phyloP scores from a whole-genome alignment of 1,284 basidiomycete genomes.

The Irpex lacteus region DNA sequence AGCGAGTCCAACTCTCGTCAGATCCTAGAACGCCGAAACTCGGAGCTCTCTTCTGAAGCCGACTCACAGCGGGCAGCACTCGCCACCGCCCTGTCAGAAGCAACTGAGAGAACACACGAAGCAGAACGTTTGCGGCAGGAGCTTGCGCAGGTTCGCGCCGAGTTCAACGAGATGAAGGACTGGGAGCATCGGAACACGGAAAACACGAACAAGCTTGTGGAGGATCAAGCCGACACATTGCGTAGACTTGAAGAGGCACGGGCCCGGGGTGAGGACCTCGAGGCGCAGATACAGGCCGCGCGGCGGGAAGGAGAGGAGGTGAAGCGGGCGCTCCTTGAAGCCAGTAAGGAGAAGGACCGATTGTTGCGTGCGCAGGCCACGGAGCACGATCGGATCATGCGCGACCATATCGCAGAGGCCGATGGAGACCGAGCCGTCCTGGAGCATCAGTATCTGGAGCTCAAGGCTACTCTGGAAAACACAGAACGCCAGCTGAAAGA shows the following conservation, averaged over 20 bases:
- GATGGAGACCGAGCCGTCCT: slow-evolving; percentile 89
- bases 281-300: slow-evolving; percentile 66
- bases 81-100: slow-evolving; percentile 63
- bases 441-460: slow-evolving; percentile 81
- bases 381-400: slow-evolving; percentile 81
- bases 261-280: slow-evolving; percentile 66
- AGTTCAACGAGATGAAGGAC: slow-evolving; percentile 71
- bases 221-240: slow-evolving; percentile 70
- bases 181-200: slow-evolving; percentile 64
- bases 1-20: slow-evolving; percentile 55
- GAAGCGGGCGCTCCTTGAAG: slow-evolving; percentile 62
- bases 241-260: slow-evolving; percentile 74
- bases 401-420: slow-evolving; percentile 87
- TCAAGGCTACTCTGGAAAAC: slow-evolving; percentile 62
- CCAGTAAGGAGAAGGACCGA: slow-evolving; percentile 72
- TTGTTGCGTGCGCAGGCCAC: slow-evolving; percentile 70
- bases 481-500: slow-evolving; percentile 61
- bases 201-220: slow-evolving; percentile 64
- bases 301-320: slow-evolving; percentile 67
- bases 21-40: slow-evolving; percentile 65
- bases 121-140: slow-evolving; percentile 71
- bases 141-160: slow-evolving; percentile 56
- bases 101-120: slow-evolving; percentile 59
- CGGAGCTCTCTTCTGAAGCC: slow-evolving; percentile 58
- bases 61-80: slow-evolving; percentile 59